Evolutionary conservation across 495 filamentous ascomycete species (phyloP).

Genomic region (Clavariopsis aquatica): DNA sequence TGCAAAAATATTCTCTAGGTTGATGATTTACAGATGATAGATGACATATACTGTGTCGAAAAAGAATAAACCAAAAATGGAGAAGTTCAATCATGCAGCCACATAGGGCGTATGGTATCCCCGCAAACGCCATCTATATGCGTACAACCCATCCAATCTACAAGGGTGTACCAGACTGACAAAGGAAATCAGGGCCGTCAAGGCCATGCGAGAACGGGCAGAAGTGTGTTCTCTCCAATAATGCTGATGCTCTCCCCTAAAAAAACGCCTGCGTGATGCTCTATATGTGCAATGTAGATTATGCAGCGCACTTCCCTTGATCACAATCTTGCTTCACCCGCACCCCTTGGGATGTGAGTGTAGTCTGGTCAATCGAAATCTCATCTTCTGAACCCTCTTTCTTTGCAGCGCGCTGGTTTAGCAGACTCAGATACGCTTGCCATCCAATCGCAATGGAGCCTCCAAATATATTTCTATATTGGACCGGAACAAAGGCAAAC

Average conservation of each 20-base stretch:
- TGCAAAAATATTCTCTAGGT: no score
- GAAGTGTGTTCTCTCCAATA: neutral
- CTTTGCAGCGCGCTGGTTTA: constrained; percentile 73
- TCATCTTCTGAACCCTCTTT: constrained; percentile 45
- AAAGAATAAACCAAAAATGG: neutral
- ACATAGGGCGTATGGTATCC: neutral
- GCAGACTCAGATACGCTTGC: constrained; percentile 84
- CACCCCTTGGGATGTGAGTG: neutral
- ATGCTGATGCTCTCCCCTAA: no score
- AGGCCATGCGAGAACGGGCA: neutral
- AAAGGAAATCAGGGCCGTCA: neutral
- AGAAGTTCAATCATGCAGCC: neutral
- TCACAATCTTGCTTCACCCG: neutral
- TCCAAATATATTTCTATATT: constrained; percentile 77
- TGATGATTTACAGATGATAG: no score
- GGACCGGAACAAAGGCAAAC: constrained; percentile 77
- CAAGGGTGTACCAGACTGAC: neutral
- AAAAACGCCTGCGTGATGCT: no score
- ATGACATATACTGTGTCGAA: neutral
- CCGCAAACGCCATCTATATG: neutral
- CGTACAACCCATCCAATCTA: neutral
- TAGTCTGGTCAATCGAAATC: neutral
- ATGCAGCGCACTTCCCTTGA: neutral
- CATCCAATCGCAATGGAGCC: constrained; percentile 79
- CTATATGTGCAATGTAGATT: no score